A percentile compares a stretch with the other conserved stretches of the same genome.
phyloP scores from a whole-genome alignment of 768 basidiomycete genomes.

The Suillus discolor region DNA sequence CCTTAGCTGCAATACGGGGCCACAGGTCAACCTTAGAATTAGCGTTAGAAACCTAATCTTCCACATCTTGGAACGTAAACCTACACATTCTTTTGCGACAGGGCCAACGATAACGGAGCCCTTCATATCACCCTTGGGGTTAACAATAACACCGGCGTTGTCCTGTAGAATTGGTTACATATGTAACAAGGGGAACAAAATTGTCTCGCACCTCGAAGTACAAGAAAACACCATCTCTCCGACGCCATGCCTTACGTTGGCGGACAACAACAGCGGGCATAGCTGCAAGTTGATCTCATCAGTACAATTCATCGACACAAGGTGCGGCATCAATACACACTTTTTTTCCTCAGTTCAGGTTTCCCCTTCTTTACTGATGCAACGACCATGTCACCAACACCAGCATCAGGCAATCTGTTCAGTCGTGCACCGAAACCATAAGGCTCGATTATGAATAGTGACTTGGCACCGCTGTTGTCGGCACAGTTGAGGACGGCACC shows the following conservation, averaged over 20 bases:
- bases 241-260: slow-evolving; percentile 98
- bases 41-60: not conserved
- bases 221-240: slow-evolving; percentile 98
- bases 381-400: slow-evolving; percentile 94
- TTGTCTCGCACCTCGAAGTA: slow-evolving; percentile 80
- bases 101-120: slow-evolving; percentile 96
- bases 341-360: slow-evolving; percentile 99
- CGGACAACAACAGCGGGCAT: slow-evolving; percentile 98
- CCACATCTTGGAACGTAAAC: slow-evolving; percentile 34
- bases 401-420: slow-evolving; percentile 95
- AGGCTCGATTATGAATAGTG: slow-evolving; percentile 92
- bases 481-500: slow-evolving; percentile 97
- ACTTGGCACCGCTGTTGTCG: slow-evolving; percentile 99
- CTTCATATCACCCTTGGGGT: slow-evolving; percentile 99
- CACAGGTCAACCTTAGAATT: slow-evolving; percentile 84
- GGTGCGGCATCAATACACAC: slow-evolving; percentile 49
- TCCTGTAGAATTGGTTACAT: slow-evolving; percentile 48
- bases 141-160: slow-evolving; percentile 96
- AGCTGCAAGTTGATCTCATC: slow-evolving; percentile 48
- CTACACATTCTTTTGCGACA: slow-evolving; percentile 98
- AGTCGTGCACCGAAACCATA: slow-evolving; percentile 95
- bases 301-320: slow-evolving; percentile 3
- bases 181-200: not conserved
- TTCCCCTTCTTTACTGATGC: slow-evolving; percentile 99
- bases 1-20: slow-evolving; percentile 99